A percentile compares a stretch with the other conserved stretches of the same genome.
Conservation (phyloP, 2,329 filamentous ascomycete genomes). For the Huntiella abstrusa region DNA sequence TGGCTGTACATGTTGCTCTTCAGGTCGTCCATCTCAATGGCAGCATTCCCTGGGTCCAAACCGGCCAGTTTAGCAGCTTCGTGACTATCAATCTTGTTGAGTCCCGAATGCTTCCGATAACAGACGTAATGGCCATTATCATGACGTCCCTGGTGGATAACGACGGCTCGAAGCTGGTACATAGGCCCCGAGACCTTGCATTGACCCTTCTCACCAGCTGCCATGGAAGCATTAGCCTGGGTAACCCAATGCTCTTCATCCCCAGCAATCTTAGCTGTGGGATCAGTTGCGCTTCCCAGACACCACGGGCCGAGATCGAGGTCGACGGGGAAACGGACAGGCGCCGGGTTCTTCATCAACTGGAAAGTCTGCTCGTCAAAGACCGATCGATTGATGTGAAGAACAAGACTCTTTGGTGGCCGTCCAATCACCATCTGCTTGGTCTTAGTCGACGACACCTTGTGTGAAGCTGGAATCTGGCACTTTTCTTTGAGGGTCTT, state of each 20-base stretch:
- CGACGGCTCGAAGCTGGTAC: slow-evolving; percentile 65
- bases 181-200: slow-evolving; percentile 37
- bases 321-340: slow-evolving; percentile 53
- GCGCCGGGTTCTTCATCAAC: slow-evolving; percentile 67
- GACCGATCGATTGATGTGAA: slow-evolving; percentile 82
- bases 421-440: slow-evolving; percentile 75
- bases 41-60: slow-evolving; percentile 6
- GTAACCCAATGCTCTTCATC: slow-evolving; percentile 48
- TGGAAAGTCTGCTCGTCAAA: slow-evolving; percentile 70
- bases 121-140: slow-evolving; percentile 94
- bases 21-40: slow-evolving; percentile 10
- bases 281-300: slow-evolving; percentile 35
- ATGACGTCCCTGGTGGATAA: slow-evolving; percentile 79
- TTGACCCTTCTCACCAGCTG: slow-evolving; percentile 33
- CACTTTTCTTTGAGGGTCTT: slow-evolving; percentile 43
- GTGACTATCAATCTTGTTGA: background rate
- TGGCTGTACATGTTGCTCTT: slow-evolving; percentile 10
- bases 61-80: slow-evolving; percentile 11
- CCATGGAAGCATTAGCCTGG: slow-evolving; percentile 54
- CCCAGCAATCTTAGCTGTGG: slow-evolving; percentile 9
- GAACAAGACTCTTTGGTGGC: slow-evolving; percentile 57
- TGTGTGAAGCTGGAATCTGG: slow-evolving; percentile 46
- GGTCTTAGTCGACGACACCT: slow-evolving; percentile 65
- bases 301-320: slow-evolving; percentile 76
- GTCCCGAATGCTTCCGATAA: slow-evolving; percentile 46